Percentiles rank a stretch among this genome's conserved stretches.
Conservation (phyloP, 2,329 filamentous ascomycete species). For the Hirsutella thompsonii region DNA sequence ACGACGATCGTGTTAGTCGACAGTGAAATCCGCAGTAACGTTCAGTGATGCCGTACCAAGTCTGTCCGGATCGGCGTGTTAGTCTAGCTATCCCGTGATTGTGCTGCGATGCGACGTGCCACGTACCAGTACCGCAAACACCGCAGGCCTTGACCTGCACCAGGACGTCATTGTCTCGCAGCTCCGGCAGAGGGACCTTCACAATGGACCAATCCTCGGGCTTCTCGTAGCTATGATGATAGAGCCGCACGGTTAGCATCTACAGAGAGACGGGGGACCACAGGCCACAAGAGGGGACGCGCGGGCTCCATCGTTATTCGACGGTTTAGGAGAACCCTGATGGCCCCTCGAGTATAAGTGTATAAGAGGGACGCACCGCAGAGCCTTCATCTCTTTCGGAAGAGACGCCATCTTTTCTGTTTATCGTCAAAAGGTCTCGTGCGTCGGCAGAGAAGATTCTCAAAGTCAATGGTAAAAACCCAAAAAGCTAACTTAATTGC, state of each 20-base stretch:
- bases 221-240: conserved; percentile 39
- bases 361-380: conserved; percentile 31
- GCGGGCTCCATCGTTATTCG: background rate
- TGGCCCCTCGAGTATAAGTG: conserved; percentile 4
- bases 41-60: conserved; percentile 16
- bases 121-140: conserved; percentile 44
- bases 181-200: conserved; percentile 45
- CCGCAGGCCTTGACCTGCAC: conserved; percentile 57
- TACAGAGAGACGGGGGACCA: background rate
- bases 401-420: conserved; percentile 21
- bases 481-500: background rate
- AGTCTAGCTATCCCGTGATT: background rate
- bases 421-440: background rate
- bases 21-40: background rate
- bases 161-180: conserved; percentile 47
- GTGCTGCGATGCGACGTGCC: conserved; percentile 1
- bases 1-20: background rate
- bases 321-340: conserved; percentile 8
- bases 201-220: conserved; percentile 48
- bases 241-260: conserved; percentile 2
- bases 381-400: conserved; percentile 47
- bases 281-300: no score
- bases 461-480: background rate
- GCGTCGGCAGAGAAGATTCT: background rate
- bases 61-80: conserved; percentile 15